Evolutionary conservation across 306 rosid genomes (phyloP).

Genomic region (Pterocarpus macrocarpus): DNA sequence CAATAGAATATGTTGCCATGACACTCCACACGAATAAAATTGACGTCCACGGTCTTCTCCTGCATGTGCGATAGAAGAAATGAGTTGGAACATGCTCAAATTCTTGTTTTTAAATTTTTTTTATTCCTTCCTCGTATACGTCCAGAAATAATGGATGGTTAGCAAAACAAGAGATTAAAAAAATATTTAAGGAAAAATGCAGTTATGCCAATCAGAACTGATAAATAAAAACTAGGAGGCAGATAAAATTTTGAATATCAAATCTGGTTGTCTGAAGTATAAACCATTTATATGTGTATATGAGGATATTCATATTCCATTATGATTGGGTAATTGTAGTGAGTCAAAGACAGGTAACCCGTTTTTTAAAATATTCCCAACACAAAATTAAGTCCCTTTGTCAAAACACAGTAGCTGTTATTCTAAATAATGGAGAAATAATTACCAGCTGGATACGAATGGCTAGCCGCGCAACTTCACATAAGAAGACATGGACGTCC

Average conservation of each 20-base stretch:
- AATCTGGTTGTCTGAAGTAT: slow-evolving; percentile 26
- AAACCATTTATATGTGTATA: not conserved
- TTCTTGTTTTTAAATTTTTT: not conserved
- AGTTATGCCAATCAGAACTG: too few species aligned
- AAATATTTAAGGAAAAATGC: too few species aligned
- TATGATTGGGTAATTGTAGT: slow-evolving; percentile 23
- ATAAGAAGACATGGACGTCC: slow-evolving; percentile 22
- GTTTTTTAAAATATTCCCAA: not conserved
- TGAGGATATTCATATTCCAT: not conserved
- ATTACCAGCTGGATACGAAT: slow-evolving; percentile 58
- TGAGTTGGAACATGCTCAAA: not conserved
- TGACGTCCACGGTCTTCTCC: not conserved
- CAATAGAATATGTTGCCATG: not conserved
- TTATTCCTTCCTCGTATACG: not conserved
- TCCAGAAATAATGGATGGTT: too few species aligned
- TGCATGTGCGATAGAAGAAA: slow-evolving; percentile 29
- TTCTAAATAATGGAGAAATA: slow-evolving; percentile 55
- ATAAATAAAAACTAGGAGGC: too few species aligned
- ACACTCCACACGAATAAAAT: not conserved
- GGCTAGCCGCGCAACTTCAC: slow-evolving; percentile 20
- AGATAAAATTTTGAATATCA: slow-evolving; percentile 2
- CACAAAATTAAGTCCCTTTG: not conserved
- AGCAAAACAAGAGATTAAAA: not conserved
- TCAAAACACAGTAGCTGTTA: slow-evolving; percentile 51
- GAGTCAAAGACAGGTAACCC: slow-evolving; percentile 63